A percentile compares a stretch with the other conserved stretches of the same genome.
Evolutionary conservation across 2,329 filamentous ascomycete species (phyloP).

Genomic region (Pseudocercospora musae): DNA sequence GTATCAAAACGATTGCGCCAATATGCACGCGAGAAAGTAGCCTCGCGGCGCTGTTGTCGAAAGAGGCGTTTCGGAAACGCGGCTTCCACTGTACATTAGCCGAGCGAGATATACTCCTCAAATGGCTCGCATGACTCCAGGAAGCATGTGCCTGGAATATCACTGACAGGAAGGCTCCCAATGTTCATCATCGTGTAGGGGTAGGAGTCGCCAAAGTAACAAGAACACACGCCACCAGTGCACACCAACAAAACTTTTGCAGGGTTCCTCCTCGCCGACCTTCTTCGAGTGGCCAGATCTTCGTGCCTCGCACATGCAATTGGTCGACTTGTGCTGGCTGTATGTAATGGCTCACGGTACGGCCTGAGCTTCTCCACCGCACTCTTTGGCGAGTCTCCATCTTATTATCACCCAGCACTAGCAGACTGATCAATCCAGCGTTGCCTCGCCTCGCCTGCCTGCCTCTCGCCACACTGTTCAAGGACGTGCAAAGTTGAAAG

Average conservation of each 20-base stretch:
- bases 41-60: constrained; percentile 13
- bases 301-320: neutral
- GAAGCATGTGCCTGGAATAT: neutral
- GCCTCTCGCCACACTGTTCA: neutral
- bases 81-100: neutral
- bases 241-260: neutral
- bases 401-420: neutral
- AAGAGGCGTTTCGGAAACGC: constrained; percentile 7
- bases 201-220: neutral
- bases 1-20: constrained; percentile 15
- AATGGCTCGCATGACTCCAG: neutral
- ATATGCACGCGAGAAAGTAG: constrained; percentile 8
- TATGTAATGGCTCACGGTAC: neutral
- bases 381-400: neutral
- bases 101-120: constrained; percentile 1
- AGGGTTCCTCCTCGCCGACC: neutral
- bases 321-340: neutral
- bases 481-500: neutral
- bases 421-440: neutral
- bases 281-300: neutral
- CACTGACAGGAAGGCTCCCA: neutral
- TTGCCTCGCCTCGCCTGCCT: neutral
- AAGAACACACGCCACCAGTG: neutral
- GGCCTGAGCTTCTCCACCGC: neutral
- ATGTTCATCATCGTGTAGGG: neutral